These are phyloP conservation scores for Chlamydomonas sphaeroides DNA, from an alignment of 139 green algal genomes.

Conservation along the genomic window DNA sequence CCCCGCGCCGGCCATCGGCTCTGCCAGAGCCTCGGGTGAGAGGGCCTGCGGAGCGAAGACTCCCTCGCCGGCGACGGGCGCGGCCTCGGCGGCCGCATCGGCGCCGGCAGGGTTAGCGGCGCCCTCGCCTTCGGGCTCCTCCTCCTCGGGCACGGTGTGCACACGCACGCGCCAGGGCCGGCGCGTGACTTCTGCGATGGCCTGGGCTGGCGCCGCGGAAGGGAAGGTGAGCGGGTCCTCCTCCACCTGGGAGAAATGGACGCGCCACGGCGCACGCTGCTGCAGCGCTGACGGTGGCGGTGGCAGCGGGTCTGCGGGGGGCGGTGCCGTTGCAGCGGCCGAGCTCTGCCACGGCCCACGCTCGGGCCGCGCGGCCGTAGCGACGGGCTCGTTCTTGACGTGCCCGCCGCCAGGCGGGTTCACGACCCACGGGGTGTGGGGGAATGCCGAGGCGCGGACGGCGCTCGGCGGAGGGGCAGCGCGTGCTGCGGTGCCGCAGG, in stretches of 20 bases:
- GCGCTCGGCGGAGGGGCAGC: not conserved
- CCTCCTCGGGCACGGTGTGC: conserved; percentile 6
- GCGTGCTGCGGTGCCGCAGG: too few species aligned
- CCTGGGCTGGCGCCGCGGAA: not conserved
- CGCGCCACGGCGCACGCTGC: conserved; percentile 22
- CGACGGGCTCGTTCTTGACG: conserved; percentile 6
- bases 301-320: not conserved
- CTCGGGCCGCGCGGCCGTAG: not conserved
- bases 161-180: conserved; percentile 35
- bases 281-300: not conserved
- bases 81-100: not conserved
- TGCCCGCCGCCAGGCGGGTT: too few species aligned
- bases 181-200: not conserved
- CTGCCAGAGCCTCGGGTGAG: not conserved
- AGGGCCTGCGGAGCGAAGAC: not conserved
- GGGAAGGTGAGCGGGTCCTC: not conserved
- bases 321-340: not conserved
- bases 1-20: not conserved
- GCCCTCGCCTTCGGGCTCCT: not conserved
- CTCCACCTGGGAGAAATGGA: conserved; percentile 38
- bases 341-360: not conserved
- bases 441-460: too few species aligned
- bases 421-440: conserved; percentile 1
- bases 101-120: not conserved
- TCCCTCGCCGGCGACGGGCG: not conserved